phyloP scores from a whole-genome alignment of 768 basidiomycete genomes.

The Butyriboletus loyo region DNA sequence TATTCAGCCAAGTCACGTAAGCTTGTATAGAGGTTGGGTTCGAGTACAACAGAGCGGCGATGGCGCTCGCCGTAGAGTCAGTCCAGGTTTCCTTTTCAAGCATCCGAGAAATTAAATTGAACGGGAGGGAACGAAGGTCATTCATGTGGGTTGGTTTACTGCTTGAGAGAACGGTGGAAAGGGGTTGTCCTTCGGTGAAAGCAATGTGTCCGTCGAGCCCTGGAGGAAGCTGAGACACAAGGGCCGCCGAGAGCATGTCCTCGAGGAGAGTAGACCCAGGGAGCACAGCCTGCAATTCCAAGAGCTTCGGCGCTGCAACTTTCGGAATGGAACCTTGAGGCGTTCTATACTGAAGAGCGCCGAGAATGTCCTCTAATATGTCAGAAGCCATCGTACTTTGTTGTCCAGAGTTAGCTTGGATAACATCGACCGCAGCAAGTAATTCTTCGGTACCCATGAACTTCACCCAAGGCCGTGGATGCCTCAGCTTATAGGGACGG shows the following conservation, averaged over 20 bases:
- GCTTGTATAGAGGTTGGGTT: slow-evolving; percentile 22
- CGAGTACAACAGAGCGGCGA: slow-evolving; percentile 45
- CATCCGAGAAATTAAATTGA: slow-evolving; percentile 33
- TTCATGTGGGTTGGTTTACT: not conserved
- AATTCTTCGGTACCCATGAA: slow-evolving; percentile 46
- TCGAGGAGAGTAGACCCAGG: slow-evolving; percentile 41
- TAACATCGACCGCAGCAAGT: slow-evolving; percentile 42
- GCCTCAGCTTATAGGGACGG: slow-evolving; percentile 9
- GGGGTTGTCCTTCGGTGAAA: slow-evolving; percentile 3
- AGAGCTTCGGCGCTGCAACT: slow-evolving; percentile 36
- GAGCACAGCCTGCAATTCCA: slow-evolving; percentile 36
- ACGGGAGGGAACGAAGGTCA: slow-evolving; percentile 7
- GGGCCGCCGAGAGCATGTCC: slow-evolving; percentile 42
- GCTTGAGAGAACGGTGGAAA: slow-evolving; percentile 6
- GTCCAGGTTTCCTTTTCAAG: slow-evolving; percentile 45
- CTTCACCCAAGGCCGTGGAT: slow-evolving; percentile 46
- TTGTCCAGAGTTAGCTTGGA: slow-evolving; percentile 17
- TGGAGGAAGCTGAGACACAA: slow-evolving; percentile 35
- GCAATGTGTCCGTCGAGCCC: slow-evolving; percentile 25
- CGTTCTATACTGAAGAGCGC: slow-evolving; percentile 24
- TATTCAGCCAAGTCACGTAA: slow-evolving; percentile 42
- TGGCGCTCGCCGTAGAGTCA: slow-evolving; percentile 40
- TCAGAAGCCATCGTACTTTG: slow-evolving; percentile 4
- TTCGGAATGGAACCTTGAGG: slow-evolving; percentile 1
- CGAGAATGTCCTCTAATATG: slow-evolving; percentile 38